A percentile compares a stretch with the other conserved stretches of the same genome.
These are phyloP conservation scores for Lactarius tabidus DNA, from an alignment of 768 basidiomycete species.

Conservation along the genomic window DNA sequence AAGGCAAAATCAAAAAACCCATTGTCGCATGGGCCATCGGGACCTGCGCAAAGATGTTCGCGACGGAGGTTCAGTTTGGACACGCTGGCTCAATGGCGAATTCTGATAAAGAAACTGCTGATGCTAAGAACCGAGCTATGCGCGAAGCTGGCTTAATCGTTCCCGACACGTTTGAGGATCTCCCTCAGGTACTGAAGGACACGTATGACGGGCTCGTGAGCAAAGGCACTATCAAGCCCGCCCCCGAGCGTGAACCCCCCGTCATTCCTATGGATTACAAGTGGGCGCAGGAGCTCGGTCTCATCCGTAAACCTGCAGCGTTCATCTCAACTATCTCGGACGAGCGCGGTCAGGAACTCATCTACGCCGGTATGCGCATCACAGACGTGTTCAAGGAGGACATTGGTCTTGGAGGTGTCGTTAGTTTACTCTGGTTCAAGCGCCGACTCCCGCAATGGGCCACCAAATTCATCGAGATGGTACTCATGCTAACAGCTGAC, in stretches of 20 bases:
- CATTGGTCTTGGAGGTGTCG: conserved; percentile 95
- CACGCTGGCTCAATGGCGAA: conserved; percentile 99
- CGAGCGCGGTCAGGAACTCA: conserved; percentile 96
- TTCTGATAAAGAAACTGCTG: conserved; percentile 95
- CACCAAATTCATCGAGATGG: conserved; percentile 99
- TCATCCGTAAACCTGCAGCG: conserved; percentile 97
- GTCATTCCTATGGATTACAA: conserved; percentile 99
- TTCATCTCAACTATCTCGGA: conserved; percentile 99
- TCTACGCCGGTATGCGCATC: conserved; percentile 99
- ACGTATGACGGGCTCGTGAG: conserved; percentile 81
- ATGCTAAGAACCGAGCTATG: conserved; percentile 97
- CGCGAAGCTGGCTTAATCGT: conserved; percentile 92
- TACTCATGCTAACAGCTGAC: conserved; percentile 97
- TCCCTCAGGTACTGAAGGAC: conserved; percentile 78
- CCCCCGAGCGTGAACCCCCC: conserved; percentile 83
- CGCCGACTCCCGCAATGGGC: conserved; percentile 88
- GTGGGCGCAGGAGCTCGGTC: conserved; percentile 97
- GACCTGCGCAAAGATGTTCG: conserved; percentile 99
- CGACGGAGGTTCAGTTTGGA: conserved; percentile 98
- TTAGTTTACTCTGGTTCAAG: conserved; percentile 97
- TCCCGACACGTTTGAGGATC: conserved; percentile 95
- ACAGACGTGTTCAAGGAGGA: conserved; percentile 98
- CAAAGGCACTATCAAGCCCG: conserved; percentile 60
- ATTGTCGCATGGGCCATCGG: conserved; percentile 99
- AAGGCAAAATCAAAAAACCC: conserved; percentile 92